These are phyloP conservation scores for Zygosaccharomyces gambellarensis DNA, from an alignment of 805 yeast genomes.

Conservation along the genomic window DNA sequence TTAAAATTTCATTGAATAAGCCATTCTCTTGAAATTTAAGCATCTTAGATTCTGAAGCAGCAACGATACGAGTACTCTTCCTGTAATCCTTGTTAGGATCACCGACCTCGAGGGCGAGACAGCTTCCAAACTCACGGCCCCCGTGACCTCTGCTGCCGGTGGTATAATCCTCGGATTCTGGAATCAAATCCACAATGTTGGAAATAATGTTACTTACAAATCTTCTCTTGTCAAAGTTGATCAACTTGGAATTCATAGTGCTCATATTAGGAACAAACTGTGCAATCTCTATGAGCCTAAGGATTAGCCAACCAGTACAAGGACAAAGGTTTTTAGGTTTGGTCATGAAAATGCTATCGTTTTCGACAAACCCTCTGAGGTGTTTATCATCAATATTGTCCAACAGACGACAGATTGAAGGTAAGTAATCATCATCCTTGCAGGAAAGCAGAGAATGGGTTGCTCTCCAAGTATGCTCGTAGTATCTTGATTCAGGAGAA, in stretches of 20 bases:
- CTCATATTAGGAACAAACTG: slow-evolving; percentile 77
- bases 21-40: slow-evolving; percentile 35
- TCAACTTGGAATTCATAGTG: slow-evolving; percentile 53
- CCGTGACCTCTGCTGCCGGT: neutral
- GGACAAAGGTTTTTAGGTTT: slow-evolving; percentile 55
- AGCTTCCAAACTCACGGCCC: slow-evolving; percentile 13
- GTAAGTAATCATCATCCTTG: slow-evolving; percentile 21
- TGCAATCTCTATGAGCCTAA: slow-evolving; percentile 69
- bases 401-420: slow-evolving; percentile 28
- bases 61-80: slow-evolving; percentile 38
- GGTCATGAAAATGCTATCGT: slow-evolving; percentile 33
- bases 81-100: slow-evolving; percentile 28
- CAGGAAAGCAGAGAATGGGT: slow-evolving; percentile 31
- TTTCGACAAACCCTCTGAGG: slow-evolving; percentile 30
- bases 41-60: slow-evolving; percentile 41
- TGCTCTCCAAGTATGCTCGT: slow-evolving; percentile 67
- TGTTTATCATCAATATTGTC: slow-evolving; percentile 20
- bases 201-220: slow-evolving; percentile 59
- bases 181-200: slow-evolving; percentile 46
- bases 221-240: slow-evolving; percentile 83
- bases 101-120: slow-evolving; percentile 27
- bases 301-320: slow-evolving; percentile 88
- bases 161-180: slow-evolving; percentile 14
- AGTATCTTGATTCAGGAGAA: slow-evolving; percentile 74
- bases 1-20: slow-evolving; percentile 44